A percentile compares a stretch with the other conserved stretches of the same genome.
Evolutionary conservation across 2,329 filamentous ascomycete species (phyloP).

Genomic region (Purpureocillium lavendulum): DNA sequence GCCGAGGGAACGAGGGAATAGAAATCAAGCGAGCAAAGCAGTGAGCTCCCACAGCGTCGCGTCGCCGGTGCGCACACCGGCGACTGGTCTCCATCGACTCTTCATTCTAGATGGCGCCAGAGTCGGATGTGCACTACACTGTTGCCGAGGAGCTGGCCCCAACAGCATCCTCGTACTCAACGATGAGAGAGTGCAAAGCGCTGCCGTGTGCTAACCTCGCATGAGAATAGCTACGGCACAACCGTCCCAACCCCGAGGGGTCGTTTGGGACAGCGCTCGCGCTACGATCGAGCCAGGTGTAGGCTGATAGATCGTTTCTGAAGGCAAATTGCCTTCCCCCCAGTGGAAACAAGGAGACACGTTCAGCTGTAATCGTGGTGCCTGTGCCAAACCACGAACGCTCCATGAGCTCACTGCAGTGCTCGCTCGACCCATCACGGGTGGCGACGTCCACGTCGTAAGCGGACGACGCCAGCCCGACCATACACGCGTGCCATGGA

Average conservation of each 20-base stretch:
- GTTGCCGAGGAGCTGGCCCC: neutral
- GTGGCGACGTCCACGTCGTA: constrained; percentile 5
- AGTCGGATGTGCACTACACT: too few relatives aligned
- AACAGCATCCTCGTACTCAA: neutral
- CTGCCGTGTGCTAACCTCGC: too few relatives aligned
- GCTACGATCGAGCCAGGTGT: too few relatives aligned
- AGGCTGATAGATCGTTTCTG: neutral
- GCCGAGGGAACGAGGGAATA: constrained; percentile 6
- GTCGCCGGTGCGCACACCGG: neutral
- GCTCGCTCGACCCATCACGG: constrained; percentile 30
- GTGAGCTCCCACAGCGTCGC: constrained; percentile 4
- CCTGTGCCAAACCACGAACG: neutral
- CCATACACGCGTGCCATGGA: constrained; percentile 3
- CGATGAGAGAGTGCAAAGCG: too few relatives aligned
- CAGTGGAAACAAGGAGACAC: neutral
- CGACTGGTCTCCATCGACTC: neutral
- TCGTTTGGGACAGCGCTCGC: too few relatives aligned
- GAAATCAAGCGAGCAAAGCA: constrained; percentile 7
- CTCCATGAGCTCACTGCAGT: constrained; percentile 41
- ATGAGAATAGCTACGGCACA: too few relatives aligned
- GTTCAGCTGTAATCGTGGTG: neutral
- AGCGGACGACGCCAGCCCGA: constrained; percentile 1
- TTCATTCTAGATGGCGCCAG: too few relatives aligned
- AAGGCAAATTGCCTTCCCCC: neutral
- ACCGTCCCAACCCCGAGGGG: too few relatives aligned